Evolutionary conservation across 2,329 filamentous ascomycete genomes (phyloP).

Genomic region (Teratosphaeria epicoccoides): DNA sequence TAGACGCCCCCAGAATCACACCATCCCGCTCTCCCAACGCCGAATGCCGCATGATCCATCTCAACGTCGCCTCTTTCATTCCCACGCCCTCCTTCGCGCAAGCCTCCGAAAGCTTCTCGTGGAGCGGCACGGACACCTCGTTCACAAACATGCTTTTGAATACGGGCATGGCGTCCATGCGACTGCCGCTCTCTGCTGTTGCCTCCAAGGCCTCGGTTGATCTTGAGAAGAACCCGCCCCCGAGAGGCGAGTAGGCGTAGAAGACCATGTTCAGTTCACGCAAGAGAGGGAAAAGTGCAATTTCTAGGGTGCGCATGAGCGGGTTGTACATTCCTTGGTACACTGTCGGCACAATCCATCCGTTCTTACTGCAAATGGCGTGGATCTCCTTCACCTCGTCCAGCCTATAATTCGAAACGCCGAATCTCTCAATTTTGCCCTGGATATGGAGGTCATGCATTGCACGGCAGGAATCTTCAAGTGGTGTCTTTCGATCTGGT

Average conservation of each 20-base stretch:
- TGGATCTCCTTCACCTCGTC: conserved; percentile 36
- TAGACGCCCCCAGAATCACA: conserved; percentile 31
- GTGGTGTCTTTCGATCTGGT: conserved; percentile 35
- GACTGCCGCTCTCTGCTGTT: conserved; percentile 11
- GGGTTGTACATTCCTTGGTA: conserved; percentile 41
- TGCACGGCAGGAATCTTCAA: conserved; percentile 32
- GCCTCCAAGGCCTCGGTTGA: conserved; percentile 27
- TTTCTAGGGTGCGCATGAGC: conserved; percentile 33
- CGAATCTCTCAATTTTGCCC: conserved; percentile 38
- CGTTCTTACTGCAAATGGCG: conserved; percentile 33
- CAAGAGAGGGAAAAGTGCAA: conserved; percentile 33
- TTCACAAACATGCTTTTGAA: conserved; percentile 33
- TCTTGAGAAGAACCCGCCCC: conserved; percentile 30
- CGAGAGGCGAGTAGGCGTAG: conserved; percentile 30
- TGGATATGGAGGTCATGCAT: conserved; percentile 33
- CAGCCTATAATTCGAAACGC: conserved; percentile 37
- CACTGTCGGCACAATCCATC: conserved; percentile 34
- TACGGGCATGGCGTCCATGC: conserved; percentile 22
- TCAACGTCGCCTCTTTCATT: conserved; percentile 33
- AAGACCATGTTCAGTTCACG: conserved; percentile 35
- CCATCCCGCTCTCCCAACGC: conserved; percentile 26
- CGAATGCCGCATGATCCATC: conserved; percentile 39
- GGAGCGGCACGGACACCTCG: conserved; percentile 32
- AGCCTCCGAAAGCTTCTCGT: conserved; percentile 29
- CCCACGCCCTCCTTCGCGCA: conserved; percentile 31